Conservation (phyloP, 2,329 filamentous ascomycete species). For the Chaetomium strumarium region DNA sequence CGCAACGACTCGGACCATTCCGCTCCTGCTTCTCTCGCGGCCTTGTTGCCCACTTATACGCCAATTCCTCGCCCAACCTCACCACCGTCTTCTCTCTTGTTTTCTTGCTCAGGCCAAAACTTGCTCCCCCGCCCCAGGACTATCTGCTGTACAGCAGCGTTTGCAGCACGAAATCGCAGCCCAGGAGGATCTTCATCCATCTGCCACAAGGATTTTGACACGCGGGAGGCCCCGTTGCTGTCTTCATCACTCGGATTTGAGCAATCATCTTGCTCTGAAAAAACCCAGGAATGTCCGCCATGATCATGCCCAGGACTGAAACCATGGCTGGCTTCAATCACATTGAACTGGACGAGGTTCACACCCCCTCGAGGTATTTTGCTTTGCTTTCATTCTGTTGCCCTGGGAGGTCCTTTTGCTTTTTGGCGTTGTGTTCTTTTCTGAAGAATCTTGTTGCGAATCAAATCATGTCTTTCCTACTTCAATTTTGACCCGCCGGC, state of each 20-base stretch:
- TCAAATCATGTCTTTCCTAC: slow-evolving; percentile 29
- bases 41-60: slow-evolving; percentile 14
- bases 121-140: slow-evolving; percentile 14
- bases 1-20: slow-evolving; percentile 8
- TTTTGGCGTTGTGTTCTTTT: slow-evolving; percentile 25
- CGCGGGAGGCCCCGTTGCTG: slow-evolving; percentile 20
- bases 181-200: slow-evolving; percentile 17
- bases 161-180: slow-evolving; percentile 18
- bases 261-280: slow-evolving; percentile 20
- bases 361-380: slow-evolving; percentile 57
- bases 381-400: slow-evolving; percentile 44
- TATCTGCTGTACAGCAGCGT: slow-evolving; percentile 21
- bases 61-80: slow-evolving; percentile 6
- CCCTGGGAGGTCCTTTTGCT: slow-evolving; percentile 39
- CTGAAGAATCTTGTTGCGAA: slow-evolving; percentile 25
- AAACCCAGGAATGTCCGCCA: slow-evolving; percentile 24
- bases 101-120: slow-evolving; percentile 6
- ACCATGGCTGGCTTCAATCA: slow-evolving; percentile 51
- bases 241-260: slow-evolving; percentile 13
- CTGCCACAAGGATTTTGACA: slow-evolving; percentile 19
- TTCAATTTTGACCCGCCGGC: slow-evolving; percentile 13
- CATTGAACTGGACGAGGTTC: slow-evolving; percentile 53
- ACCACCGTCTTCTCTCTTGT: slow-evolving; percentile 8
- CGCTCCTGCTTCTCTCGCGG: not conserved
- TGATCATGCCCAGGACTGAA: slow-evolving; percentile 25